A percentile compares a stretch with the other conserved stretches of the same genome.
Evolutionary conservation across 2,329 filamentous ascomycete genomes (phyloP).

Genomic region (Ophiocordyceps australis): DNA sequence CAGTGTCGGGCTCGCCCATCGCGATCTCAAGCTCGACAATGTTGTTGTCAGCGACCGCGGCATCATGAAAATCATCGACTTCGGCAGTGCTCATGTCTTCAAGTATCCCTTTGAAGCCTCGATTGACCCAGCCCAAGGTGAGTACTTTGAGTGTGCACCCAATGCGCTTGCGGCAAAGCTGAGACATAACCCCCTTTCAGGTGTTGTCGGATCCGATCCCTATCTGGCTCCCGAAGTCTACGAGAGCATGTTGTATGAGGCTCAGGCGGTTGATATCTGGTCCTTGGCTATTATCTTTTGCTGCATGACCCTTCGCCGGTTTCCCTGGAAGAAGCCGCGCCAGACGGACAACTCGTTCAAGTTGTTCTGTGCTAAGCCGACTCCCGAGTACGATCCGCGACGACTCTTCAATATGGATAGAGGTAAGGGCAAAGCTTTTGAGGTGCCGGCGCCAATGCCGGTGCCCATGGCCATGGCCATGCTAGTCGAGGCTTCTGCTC

Average conservation of each 20-base stretch:
- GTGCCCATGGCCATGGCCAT: too few relatives aligned
- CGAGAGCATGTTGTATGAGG: constrained; percentile 82
- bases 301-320: constrained; percentile 89
- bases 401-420: constrained; percentile 28
- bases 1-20: constrained; percentile 83
- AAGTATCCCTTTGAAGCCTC: constrained; percentile 89
- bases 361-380: constrained; percentile 73
- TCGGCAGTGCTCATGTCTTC: constrained; percentile 93
- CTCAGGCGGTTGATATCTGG: constrained; percentile 90
- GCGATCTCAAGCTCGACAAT: constrained; percentile 92
- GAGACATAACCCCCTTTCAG: too few relatives aligned
- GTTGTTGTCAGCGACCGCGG: constrained; percentile 92
- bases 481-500: too few relatives aligned
- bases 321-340: constrained; percentile 92
- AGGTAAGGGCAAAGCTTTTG: too few relatives aligned
- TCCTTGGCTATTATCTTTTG: constrained; percentile 97
- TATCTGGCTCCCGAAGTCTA: constrained; percentile 96
- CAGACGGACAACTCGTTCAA: constrained; percentile 89
- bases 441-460: too few relatives aligned
- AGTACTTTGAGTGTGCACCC: too few relatives aligned
- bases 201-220: constrained; percentile 68
- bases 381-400: constrained; percentile 48
- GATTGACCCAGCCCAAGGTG: constrained; percentile 18
- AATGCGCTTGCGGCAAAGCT: too few relatives aligned
- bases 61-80: constrained; percentile 99